Percentiles rank a stretch among this genome's conserved stretches.
Conservation (phyloP, 2,329 filamentous ascomycete genomes). For the Cordyceps javanica region DNA sequence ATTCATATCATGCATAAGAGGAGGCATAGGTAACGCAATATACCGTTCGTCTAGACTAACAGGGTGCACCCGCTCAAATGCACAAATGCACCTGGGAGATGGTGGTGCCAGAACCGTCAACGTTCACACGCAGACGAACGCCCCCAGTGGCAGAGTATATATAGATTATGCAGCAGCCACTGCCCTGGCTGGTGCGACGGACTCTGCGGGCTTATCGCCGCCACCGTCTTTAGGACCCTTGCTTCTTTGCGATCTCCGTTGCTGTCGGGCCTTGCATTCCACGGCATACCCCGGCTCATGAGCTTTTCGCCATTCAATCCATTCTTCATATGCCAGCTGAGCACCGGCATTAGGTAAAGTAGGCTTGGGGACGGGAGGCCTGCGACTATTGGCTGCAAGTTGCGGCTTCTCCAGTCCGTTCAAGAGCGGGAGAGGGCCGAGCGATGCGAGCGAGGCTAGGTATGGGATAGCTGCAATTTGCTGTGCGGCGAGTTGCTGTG, state of each 20-base stretch:
- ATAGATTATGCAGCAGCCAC: neutral
- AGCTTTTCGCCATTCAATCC: constrained; percentile 43
- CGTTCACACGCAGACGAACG: neutral
- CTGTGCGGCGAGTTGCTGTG: no score
- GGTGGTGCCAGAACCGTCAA: neutral
- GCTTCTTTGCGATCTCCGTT: constrained; percentile 28
- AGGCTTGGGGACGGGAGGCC: constrained; percentile 32
- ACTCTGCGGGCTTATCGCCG: neutral
- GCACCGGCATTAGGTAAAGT: constrained; percentile 32
- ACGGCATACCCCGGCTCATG: constrained; percentile 42
- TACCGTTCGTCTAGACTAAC: neutral
- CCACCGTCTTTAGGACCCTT: neutral
- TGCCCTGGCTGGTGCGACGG: neutral
- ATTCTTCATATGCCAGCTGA: constrained; percentile 42
- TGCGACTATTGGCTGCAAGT: neutral
- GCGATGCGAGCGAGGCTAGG: neutral
- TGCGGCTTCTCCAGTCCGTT: neutral
- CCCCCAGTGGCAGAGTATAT: neutral
- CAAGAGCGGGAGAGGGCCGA: neutral
- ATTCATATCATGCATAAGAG: neutral
- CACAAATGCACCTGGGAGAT: neutral
- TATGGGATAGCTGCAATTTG: constrained; percentile 5
- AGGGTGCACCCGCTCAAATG: neutral
- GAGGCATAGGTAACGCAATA: neutral
- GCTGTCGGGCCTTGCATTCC: constrained; percentile 39